These are phyloP conservation scores for Hemisphaericaspora nanyangensis DNA, from an alignment of 805 yeast genomes.

Conservation along the genomic window DNA sequence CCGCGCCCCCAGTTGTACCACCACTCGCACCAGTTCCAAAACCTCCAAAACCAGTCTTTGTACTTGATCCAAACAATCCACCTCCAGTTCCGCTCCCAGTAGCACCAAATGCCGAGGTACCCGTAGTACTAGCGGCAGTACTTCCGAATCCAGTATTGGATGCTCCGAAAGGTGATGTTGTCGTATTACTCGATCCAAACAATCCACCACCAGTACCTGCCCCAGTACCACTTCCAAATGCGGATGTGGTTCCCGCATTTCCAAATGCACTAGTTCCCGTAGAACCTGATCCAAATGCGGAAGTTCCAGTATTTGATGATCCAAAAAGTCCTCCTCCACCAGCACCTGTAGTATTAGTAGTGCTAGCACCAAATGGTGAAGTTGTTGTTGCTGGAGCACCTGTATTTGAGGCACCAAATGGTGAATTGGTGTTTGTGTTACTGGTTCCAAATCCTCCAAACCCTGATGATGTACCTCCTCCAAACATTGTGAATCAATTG, in stretches of 20 bases:
- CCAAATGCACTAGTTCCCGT: slow-evolving; percentile 1
- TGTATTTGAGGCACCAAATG: slow-evolving; percentile 28
- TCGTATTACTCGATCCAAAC: slow-evolving; percentile 22
- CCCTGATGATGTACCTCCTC: slow-evolving; percentile 47
- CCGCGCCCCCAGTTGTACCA: slow-evolving; percentile 19
- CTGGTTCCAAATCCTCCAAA: slow-evolving; percentile 46
- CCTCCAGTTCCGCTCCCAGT: slow-evolving; percentile 14
- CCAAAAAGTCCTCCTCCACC: slow-evolving; percentile 16
- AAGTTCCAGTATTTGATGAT: neutral
- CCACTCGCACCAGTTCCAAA: slow-evolving; percentile 12
- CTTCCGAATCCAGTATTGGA: slow-evolving; percentile 31
- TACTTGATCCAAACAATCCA: slow-evolving; percentile 25
- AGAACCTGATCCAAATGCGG: slow-evolving; percentile 9
- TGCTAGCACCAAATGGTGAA: slow-evolving; percentile 19
- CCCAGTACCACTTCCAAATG: slow-evolving; percentile 18
- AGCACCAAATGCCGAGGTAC: slow-evolving; percentile 16
- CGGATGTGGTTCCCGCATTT: slow-evolving; percentile 17
- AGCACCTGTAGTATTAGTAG: slow-evolving; percentile 11
- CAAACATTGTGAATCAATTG: slow-evolving; percentile 38
- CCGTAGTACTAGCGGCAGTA: slow-evolving; percentile 10
- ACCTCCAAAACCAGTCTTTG: slow-evolving; percentile 17
- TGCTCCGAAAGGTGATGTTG: slow-evolving; percentile 31
- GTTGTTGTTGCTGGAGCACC: slow-evolving; percentile 16
- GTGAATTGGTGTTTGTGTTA: slow-evolving; percentile 22
- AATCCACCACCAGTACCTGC: slow-evolving; percentile 17